A percentile compares a stretch with the other conserved stretches of the same genome.
Conservation (phyloP, 192 early-diverging fungal species). For the Rhizophagus clarus region DNA sequence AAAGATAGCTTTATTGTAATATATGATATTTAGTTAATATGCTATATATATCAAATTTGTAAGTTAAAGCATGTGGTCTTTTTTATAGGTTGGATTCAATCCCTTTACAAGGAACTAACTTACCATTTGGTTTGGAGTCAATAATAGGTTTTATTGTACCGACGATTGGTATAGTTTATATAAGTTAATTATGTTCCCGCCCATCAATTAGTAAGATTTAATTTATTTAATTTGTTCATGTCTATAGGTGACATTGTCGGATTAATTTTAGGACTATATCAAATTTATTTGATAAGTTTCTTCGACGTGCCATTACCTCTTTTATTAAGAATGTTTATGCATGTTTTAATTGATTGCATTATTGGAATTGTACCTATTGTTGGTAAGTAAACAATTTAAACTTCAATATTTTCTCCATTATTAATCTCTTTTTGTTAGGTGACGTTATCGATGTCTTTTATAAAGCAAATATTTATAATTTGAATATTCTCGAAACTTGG, state of each 20-base stretch:
- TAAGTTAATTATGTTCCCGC: background rate
- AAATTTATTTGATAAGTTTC: constrained; percentile 5
- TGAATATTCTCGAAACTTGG: constrained; percentile 4
- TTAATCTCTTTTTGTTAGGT: background rate
- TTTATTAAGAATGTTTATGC: background rate
- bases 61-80: background rate
- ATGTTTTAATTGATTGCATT: background rate
- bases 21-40: background rate
- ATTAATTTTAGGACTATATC: constrained; percentile 11
- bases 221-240: too few relatives aligned
- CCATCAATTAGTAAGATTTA: background rate
- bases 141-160: constrained; percentile 3
- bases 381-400: background rate
- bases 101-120: background rate
- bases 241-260: constrained; percentile 17
- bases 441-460: constrained; percentile 12
- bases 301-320: background rate
- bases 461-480: constrained; percentile 22
- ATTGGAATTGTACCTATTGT: constrained; percentile 8
- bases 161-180: background rate
- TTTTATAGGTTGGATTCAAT: constrained; percentile 16
- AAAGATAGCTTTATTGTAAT: constrained; percentile 8
- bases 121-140: constrained; percentile 17
- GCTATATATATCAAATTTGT: background rate
- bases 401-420: background rate